A percentile compares a stretch with the other conserved stretches of the same genome.
Conservation (phyloP, 1,284 basidiomycete species). For the Trametes pubescens region DNA sequence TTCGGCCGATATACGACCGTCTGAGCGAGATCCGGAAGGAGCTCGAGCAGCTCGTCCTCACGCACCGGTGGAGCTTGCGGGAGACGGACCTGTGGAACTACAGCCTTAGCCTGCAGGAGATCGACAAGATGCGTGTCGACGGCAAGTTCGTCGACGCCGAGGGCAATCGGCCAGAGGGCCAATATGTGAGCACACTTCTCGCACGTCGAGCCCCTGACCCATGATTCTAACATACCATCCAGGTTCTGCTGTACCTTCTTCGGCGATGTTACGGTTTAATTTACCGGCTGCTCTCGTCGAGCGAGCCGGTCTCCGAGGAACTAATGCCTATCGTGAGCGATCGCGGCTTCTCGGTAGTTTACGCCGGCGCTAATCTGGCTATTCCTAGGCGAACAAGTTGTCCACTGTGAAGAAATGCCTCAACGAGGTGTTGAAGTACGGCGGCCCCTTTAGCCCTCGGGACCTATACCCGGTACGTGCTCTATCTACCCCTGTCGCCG, state of each 20-base stretch:
- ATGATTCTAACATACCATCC: constrained; percentile 7
- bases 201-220: neutral
- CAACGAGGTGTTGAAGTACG: constrained; percentile 97
- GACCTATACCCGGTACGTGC: constrained; percentile 91
- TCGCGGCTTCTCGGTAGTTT: neutral
- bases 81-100: constrained; percentile 98
- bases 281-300: constrained; percentile 94
- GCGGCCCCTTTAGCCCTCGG: constrained; percentile 93
- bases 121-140: constrained; percentile 96
- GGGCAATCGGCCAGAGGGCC: constrained; percentile 89
- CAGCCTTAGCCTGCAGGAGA: constrained; percentile 93
- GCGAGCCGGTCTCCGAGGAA: constrained; percentile 98
- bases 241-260: constrained; percentile 93
- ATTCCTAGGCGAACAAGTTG: constrained; percentile 86
- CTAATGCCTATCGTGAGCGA: constrained; percentile 90
- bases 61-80: constrained; percentile 96
- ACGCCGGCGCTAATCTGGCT: neutral
- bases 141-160: constrained; percentile 97
- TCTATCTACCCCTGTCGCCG: constrained; percentile 2
- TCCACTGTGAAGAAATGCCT: constrained; percentile 96
- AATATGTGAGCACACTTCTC: constrained; percentile 71
- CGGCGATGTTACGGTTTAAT: constrained; percentile 97
- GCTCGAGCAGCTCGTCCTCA: constrained; percentile 88
- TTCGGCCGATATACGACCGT: constrained; percentile 96
- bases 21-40: constrained; percentile 87